These are phyloP conservation scores for Talaromyces sp. DNA, from an alignment of 2,329 filamentous ascomycete genomes.

Conservation along the genomic window DNA sequence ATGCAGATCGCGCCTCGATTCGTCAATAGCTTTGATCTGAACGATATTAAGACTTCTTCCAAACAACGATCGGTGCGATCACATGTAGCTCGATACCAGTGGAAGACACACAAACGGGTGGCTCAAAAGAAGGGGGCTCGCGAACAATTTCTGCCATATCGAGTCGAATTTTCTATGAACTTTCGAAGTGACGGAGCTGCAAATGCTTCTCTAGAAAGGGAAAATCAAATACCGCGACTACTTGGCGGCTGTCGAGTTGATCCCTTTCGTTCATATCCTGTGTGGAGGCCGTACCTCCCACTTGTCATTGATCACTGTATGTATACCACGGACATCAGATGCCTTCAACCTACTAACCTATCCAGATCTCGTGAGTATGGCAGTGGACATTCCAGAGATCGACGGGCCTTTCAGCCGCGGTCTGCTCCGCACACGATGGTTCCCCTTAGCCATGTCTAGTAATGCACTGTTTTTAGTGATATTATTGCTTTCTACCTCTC, in stretches of 20 bases:
- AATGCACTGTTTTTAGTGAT: slow-evolving; percentile 37
- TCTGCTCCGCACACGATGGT: slow-evolving; percentile 35
- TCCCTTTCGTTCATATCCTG: slow-evolving; percentile 32
- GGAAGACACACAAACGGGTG: slow-evolving; percentile 10
- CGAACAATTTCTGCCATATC: slow-evolving; percentile 6
- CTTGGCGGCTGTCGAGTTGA: slow-evolving; percentile 23
- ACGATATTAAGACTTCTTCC: slow-evolving; percentile 20
- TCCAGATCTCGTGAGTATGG: slow-evolving; percentile 33
- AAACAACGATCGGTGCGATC: slow-evolving; percentile 21
- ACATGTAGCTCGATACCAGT: slow-evolving; percentile 23
- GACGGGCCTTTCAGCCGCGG: slow-evolving; percentile 29
- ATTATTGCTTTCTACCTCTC: slow-evolving; percentile 38
- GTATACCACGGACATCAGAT: slow-evolving; percentile 10
- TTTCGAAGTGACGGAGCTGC: background rate
- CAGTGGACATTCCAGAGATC: slow-evolving; percentile 39
- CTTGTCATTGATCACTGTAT: slow-evolving; percentile 29
- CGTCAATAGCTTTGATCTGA: slow-evolving; percentile 21
- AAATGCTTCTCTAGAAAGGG: background rate
- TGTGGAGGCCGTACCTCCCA: slow-evolving; percentile 32
- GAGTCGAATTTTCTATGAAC: slow-evolving; percentile 6
- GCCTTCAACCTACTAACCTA: slow-evolving; percentile 1
- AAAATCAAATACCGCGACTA: slow-evolving; percentile 12
- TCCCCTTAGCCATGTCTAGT: slow-evolving; percentile 39
- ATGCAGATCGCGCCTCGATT: slow-evolving; percentile 11
- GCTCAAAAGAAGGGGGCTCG: slow-evolving; percentile 4